Percentiles rank a stretch among this genome's conserved stretches.
Evolutionary conservation across 306 rosid species (phyloP).

Genomic region (Cicer pinnatifidum): DNA sequence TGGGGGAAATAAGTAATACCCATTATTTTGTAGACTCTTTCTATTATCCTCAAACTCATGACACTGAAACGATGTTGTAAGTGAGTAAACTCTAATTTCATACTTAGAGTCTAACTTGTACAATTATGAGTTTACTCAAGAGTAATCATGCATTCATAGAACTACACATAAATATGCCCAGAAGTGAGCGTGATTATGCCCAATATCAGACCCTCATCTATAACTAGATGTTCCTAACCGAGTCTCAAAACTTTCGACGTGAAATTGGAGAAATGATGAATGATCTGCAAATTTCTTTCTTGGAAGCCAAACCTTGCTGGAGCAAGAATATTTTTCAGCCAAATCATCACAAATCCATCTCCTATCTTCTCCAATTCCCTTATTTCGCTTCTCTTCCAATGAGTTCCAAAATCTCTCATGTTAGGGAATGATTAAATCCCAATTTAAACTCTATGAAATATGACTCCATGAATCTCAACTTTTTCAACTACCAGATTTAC

Average conservation of each 20-base stretch:
- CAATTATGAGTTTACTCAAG: neutral
- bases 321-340: slow-evolving; percentile 4
- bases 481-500: slow-evolving; percentile 6
- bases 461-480: slow-evolving; percentile 18
- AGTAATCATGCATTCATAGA: neutral
- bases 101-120: neutral
- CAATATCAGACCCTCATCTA: neutral
- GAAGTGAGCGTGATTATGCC: neutral
- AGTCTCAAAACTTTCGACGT: neutral
- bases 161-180: neutral
- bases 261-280: slow-evolving; percentile 15
- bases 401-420: neutral
- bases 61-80: neutral
- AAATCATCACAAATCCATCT: neutral
- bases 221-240: neutral
- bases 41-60: neutral
- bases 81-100: neutral
- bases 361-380: neutral
- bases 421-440: neutral
- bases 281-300: slow-evolving; percentile 10
- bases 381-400: slow-evolving; percentile 13
- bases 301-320: neutral
- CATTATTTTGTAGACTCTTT: neutral
- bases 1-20: neutral
- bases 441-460: neutral